A percentile compares a stretch with the other conserved stretches of the same genome.
Conservation (phyloP, 2,329 filamentous ascomycete species). For the Arthrinium phaeospermum region DNA sequence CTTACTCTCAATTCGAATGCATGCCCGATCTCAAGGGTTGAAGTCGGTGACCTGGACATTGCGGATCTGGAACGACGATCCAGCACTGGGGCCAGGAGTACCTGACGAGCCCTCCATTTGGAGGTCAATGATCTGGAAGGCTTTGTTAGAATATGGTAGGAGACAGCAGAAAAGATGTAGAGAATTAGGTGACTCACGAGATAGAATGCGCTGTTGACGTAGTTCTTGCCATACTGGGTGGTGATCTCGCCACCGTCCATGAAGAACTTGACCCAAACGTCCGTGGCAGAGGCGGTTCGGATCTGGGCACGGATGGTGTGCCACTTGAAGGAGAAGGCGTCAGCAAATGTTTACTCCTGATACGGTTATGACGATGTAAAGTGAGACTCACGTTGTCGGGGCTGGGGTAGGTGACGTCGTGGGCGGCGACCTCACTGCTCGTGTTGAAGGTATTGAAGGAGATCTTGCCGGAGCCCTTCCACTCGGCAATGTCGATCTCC, state of each 20-base stretch:
- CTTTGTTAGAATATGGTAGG: neutral
- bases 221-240: slow-evolving; percentile 56
- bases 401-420: slow-evolving; percentile 53
- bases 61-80: slow-evolving; percentile 14
- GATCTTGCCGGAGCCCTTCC: slow-evolving; percentile 63
- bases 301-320: slow-evolving; percentile 58
- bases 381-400: slow-evolving; percentile 26
- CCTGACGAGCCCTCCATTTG: slow-evolving; percentile 54
- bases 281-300: slow-evolving; percentile 55
- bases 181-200: slow-evolving; percentile 34
- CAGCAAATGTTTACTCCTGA: too few species aligned
- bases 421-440: slow-evolving; percentile 49
- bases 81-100: slow-evolving; percentile 42
- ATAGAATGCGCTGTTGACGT: slow-evolving; percentile 53
- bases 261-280: slow-evolving; percentile 60
- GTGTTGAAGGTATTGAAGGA: slow-evolving; percentile 57
- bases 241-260: slow-evolving; percentile 55
- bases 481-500: slow-evolving; percentile 65
- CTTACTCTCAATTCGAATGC: too few species aligned
- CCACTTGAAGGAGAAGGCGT: slow-evolving; percentile 39
- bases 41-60: slow-evolving; percentile 13
- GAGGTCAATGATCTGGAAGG: slow-evolving; percentile 47
- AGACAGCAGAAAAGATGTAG: neutral
- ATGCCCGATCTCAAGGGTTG: neutral
- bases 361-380: too few species aligned